Conservation (phyloP, 2,329 filamentous ascomycete species). For the Tolypocladium amazonense region DNA sequence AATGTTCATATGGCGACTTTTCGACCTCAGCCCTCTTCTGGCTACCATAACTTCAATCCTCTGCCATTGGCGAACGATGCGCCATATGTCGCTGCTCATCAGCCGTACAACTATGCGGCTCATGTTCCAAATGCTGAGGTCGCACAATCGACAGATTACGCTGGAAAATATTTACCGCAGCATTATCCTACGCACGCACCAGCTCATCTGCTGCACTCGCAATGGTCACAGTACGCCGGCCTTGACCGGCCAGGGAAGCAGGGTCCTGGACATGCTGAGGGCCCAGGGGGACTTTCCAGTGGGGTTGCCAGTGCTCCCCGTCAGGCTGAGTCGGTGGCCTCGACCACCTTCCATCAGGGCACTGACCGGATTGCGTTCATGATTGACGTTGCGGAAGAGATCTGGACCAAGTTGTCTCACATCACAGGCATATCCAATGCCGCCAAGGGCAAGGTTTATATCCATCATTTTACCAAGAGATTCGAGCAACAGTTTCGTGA, state of each 20-base stretch:
- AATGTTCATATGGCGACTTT: background rate
- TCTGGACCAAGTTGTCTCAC: constrained; percentile 51
- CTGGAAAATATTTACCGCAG: background rate
- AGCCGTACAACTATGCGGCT: background rate
- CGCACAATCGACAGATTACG: background rate
- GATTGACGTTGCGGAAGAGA: constrained; percentile 41
- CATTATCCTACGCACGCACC: background rate
- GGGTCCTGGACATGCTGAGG: background rate
- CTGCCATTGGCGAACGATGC: background rate
- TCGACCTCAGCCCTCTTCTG: background rate
- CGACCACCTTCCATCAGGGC: constrained; percentile 15
- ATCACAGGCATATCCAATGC: constrained; percentile 51
- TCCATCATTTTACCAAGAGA: constrained; percentile 49
- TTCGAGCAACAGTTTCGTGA: constrained; percentile 49
- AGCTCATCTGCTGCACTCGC: background rate
- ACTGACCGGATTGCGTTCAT: constrained; percentile 40
- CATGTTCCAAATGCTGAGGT: background rate
- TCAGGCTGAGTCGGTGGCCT: background rate
- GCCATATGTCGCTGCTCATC: background rate
- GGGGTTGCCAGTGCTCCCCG: background rate
- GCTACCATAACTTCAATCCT: background rate
- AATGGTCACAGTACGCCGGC: background rate
- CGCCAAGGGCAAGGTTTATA: constrained; percentile 51
- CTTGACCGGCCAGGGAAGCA: background rate
- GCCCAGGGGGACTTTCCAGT: background rate